phyloP scores from a whole-genome alignment of 2,329 filamentous ascomycete genomes.

The Trichoderma breve region DNA sequence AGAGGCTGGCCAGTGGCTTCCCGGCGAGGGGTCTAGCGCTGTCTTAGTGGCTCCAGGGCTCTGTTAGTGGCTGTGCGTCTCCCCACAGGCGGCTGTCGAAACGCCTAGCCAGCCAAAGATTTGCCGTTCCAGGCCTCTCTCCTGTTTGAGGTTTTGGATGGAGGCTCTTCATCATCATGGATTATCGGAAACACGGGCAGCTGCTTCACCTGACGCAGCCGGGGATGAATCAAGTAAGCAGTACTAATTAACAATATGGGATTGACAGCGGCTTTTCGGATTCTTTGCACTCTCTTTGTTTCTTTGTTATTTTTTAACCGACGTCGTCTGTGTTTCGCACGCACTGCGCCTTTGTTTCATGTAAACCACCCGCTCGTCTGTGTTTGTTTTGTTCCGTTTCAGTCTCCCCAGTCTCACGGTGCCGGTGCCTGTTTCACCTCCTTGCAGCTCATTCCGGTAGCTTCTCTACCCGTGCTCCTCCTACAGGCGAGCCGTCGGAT shows the following conservation, averaged over 20 bases:
- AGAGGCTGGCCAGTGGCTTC: background rate
- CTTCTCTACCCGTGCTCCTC: background rate
- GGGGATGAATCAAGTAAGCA: too few species aligned
- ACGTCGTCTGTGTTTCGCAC: background rate
- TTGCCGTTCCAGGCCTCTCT: background rate
- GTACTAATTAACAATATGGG: too few species aligned
- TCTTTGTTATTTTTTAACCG: background rate
- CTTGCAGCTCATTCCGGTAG: background rate
- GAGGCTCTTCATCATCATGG: background rate
- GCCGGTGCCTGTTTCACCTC: background rate
- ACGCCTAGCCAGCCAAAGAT: background rate
- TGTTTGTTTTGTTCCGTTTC: conserved; percentile 1
- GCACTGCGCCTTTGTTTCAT: conserved; percentile 4
- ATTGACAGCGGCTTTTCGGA: background rate
- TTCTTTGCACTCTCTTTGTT: background rate
- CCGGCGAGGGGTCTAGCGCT: background rate
- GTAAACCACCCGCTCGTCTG: background rate
- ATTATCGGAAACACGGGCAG: conserved; percentile 2
- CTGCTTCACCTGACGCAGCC: background rate
- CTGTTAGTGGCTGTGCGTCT: background rate
- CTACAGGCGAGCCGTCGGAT: background rate
- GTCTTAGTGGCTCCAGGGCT: background rate
- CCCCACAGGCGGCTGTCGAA: conserved; percentile 3
- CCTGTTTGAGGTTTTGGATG: background rate
- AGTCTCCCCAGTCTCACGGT: background rate